These are phyloP conservation scores for Davidsoniella eucalypti DNA, from an alignment of 2,329 filamentous ascomycete species.

Conservation along the genomic window DNA sequence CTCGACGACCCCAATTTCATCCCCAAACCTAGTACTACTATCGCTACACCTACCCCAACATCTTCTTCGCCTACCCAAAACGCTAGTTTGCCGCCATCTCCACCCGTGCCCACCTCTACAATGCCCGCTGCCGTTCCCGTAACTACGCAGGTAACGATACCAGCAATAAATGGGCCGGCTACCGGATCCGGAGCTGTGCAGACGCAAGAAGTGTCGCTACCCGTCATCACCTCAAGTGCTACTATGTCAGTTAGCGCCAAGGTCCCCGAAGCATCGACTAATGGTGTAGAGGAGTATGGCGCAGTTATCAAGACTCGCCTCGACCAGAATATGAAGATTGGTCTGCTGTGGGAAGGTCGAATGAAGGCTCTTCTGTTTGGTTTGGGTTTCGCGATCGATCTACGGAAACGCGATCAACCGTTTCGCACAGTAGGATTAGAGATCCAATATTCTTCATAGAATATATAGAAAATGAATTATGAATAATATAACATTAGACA, in stretches of 20 bases:
- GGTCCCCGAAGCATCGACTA: slow-evolving; percentile 9
- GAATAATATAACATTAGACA: background rate
- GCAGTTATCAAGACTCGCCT: slow-evolving; percentile 82
- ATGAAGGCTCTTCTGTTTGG: slow-evolving; percentile 88
- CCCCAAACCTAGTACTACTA: background rate
- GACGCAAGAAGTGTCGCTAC: background rate
- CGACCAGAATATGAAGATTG: slow-evolving; percentile 75
- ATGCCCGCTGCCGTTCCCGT: background rate
- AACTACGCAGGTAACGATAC: background rate
- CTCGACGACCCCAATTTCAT: slow-evolving; percentile 20
- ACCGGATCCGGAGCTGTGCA: background rate
- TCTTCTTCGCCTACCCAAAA: background rate
- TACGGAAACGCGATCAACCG: slow-evolving; percentile 58
- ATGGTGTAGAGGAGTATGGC: slow-evolving; percentile 43
- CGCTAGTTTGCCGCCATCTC: background rate
- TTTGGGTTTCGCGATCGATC: slow-evolving; percentile 70
- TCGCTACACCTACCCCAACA: background rate
- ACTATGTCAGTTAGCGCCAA: background rate
- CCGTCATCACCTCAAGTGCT: background rate
- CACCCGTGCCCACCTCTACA: background rate
- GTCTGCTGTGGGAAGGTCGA: slow-evolving; percentile 81
- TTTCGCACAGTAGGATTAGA: slow-evolving; percentile 64
- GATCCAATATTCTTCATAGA: slow-evolving; percentile 62
- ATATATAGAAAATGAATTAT: background rate
- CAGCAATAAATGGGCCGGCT: background rate